Conservation (phyloP, 805 yeast species). For the Lachancea cidri region DNA sequence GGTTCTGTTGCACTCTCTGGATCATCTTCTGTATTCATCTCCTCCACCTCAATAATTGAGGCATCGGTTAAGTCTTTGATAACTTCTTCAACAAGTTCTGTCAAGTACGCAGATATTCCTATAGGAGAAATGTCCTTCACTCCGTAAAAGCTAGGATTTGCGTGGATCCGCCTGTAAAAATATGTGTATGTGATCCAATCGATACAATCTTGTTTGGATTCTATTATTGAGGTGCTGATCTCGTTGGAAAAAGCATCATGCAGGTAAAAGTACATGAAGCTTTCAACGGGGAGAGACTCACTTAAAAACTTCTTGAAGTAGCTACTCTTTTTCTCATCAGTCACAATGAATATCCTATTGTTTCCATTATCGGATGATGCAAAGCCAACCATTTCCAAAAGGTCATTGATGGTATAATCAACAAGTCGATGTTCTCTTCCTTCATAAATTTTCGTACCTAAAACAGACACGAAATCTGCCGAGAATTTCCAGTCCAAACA, state of each 20-base stretch:
- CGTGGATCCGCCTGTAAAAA: constrained; percentile 72
- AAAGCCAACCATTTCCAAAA: constrained; percentile 61
- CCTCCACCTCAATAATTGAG: constrained; percentile 56
- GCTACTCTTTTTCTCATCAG: constrained; percentile 48
- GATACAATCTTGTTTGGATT: constrained; percentile 73
- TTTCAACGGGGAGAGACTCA: constrained; percentile 81
- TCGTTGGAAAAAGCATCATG: constrained; percentile 71
- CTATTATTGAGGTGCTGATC: constrained; percentile 59
- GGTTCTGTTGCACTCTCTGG: constrained; percentile 33
- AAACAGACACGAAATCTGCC: constrained; percentile 52
- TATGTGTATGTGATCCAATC: constrained; percentile 86
- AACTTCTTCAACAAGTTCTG: constrained; percentile 74
- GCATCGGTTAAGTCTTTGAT: constrained; percentile 58
- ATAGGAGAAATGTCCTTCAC: constrained; percentile 54
- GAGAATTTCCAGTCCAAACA: constrained; percentile 45
- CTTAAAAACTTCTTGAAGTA: constrained; percentile 68
- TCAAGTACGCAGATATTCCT: constrained; percentile 75
- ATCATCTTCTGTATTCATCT: constrained; percentile 29
- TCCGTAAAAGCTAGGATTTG: constrained; percentile 90
- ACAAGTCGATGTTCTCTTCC: constrained; percentile 66
- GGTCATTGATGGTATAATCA: constrained; percentile 60
- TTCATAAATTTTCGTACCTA: constrained; percentile 69
- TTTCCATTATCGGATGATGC: constrained; percentile 25
- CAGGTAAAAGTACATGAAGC: constrained; percentile 52
- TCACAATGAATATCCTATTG: constrained; percentile 46